These are phyloP conservation scores for Podospora pseudocomata DNA, from an alignment of 495 filamentous ascomycete genomes.

Conservation along the genomic window DNA sequence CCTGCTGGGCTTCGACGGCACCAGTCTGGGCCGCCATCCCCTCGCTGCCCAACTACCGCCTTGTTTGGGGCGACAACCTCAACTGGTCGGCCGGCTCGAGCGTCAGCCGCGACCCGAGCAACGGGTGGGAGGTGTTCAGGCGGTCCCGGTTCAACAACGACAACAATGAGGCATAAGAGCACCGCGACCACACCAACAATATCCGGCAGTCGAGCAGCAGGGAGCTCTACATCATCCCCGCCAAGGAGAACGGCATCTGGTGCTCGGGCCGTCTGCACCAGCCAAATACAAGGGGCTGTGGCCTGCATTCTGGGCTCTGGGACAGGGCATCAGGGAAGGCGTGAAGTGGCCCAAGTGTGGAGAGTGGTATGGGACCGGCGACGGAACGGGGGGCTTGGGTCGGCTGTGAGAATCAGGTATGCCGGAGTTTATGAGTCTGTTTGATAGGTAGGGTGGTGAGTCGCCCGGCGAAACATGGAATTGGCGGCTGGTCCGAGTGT, in stretches of 20 bases:
- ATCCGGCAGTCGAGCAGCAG: neutral
- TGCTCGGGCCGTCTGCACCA: neutral
- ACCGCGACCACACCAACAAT: neutral
- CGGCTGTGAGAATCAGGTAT: neutral
- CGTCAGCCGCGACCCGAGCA: neutral
- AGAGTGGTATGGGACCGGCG: neutral
- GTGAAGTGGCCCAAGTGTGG: slow-evolving; percentile 3
- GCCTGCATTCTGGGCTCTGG: slow-evolving; percentile 1
- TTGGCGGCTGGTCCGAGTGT: too few relatives aligned
- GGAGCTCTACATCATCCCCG: neutral
- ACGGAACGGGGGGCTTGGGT: neutral
- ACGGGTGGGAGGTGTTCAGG: neutral
- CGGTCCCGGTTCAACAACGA: neutral
- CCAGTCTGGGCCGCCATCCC: neutral
- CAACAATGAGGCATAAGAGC: neutral
- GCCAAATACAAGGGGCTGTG: neutral
- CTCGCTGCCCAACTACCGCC: neutral
- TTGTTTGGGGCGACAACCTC: neutral
- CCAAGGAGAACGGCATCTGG: neutral
- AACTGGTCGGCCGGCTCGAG: neutral
- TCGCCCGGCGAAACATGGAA: too few relatives aligned
- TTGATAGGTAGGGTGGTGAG: neutral
- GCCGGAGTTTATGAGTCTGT: neutral
- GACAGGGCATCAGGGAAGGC: neutral
- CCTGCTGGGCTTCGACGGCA: neutral